Evolutionary conservation across 257 asterid genomes (phyloP).

Genomic region (Gentiana straminea): DNA sequence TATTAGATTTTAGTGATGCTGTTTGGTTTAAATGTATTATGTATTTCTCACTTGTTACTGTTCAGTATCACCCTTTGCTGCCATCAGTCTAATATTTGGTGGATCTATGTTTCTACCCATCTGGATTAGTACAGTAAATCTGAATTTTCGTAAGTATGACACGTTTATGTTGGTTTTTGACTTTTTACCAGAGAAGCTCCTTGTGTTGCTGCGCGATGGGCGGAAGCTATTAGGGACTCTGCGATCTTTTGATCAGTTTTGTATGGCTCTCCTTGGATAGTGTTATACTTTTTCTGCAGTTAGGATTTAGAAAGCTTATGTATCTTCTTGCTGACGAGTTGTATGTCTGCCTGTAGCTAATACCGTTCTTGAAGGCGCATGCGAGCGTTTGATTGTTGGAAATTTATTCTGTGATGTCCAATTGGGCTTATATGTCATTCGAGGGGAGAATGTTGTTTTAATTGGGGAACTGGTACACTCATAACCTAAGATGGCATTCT

Average conservation of each 20-base stretch:
- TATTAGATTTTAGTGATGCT: neutral
- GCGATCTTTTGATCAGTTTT: conserved; percentile 23
- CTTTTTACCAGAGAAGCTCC: conserved; percentile 10
- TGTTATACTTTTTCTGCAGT: neutral
- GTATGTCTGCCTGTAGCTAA: conserved; percentile 17
- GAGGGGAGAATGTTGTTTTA: conserved; percentile 29
- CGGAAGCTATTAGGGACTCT: conserved; percentile 17
- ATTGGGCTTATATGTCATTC: conserved; percentile 16
- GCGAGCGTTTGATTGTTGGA: conserved; percentile 17
- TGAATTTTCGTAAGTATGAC: neutral
- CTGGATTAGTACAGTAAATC: neutral
- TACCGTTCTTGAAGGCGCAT: conserved; percentile 23
- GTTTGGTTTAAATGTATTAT: neutral
- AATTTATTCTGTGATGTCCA: conserved; percentile 18
- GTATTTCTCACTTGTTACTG: too few relatives aligned
- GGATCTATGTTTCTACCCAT: neutral
- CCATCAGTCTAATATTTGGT: neutral
- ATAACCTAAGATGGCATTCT: too few relatives aligned
- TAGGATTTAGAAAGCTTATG: neutral
- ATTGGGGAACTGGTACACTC: conserved; percentile 20
- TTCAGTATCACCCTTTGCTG: neutral
- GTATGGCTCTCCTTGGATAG: conserved; percentile 1
- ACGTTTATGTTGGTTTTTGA: neutral
- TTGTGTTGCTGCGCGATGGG: conserved; percentile 15
- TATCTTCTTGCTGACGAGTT: neutral